Evolutionary conservation across 1,139 yeast genomes (phyloP).

Genomic region (Ogataea hybrid): DNA sequence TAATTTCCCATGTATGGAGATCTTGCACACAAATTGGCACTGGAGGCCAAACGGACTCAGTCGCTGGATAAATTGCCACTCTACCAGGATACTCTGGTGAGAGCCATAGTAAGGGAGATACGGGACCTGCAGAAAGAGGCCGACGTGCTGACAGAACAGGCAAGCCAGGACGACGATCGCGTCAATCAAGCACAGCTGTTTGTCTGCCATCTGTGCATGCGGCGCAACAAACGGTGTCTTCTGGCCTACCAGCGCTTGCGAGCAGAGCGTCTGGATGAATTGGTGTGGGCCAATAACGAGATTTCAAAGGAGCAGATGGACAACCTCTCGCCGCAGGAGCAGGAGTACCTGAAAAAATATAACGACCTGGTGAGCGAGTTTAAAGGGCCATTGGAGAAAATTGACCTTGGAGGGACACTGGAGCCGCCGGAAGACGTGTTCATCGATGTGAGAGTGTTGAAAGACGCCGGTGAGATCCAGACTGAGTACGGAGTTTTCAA

Average conservation of each 20-base stretch:
- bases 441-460: constrained; percentile 87
- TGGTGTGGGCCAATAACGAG: constrained; percentile 62
- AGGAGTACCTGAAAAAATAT: constrained; percentile 71
- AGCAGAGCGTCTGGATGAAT: constrained; percentile 61
- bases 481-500: constrained; percentile 97
- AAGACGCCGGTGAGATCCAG: constrained; percentile 96
- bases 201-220: constrained; percentile 78
- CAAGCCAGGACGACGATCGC: constrained; percentile 38
- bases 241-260: constrained; percentile 78
- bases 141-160: constrained; percentile 46
- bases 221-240: constrained; percentile 84
- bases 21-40: constrained; percentile 70
- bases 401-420: constrained; percentile 85
- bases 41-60: constrained; percentile 80
- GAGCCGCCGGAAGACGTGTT: constrained; percentile 91
- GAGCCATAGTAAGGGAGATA: constrained; percentile 59
- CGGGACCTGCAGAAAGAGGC: constrained; percentile 55
- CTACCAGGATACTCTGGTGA: constrained; percentile 74
- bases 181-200: constrained; percentile 69
- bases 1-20: constrained; percentile 79
- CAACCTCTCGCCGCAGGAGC: constrained; percentile 74
- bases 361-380: constrained; percentile 70
- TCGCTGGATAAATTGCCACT: constrained; percentile 67
- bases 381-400: constrained; percentile 76
- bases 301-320: constrained; percentile 35